These are phyloP conservation scores for Candida suzukii DNA, from an alignment of 805 yeast species.

Conservation along the genomic window DNA sequence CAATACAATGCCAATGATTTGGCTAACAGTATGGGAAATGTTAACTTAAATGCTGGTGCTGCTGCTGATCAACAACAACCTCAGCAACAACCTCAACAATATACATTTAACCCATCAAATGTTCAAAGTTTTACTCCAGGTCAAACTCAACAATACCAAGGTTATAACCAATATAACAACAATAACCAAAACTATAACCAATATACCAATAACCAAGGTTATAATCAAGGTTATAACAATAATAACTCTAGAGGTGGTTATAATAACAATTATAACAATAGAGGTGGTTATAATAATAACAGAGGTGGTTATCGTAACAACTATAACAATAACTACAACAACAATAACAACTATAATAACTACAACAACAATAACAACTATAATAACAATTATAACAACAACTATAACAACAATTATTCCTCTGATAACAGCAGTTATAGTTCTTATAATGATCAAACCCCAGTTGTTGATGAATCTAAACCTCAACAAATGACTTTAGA, in stretches of 20 bases:
- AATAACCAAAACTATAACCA: too few relatives aligned
- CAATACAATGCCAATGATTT: conserved; percentile 36
- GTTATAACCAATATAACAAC: conserved; percentile 10
- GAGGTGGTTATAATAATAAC: conserved; percentile 19
- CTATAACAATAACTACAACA: conserved; percentile 20
- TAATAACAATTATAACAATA: conserved; percentile 13
- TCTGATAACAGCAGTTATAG: conserved; percentile 16
- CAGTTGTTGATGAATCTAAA: conserved; percentile 9
- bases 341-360: conserved; percentile 19
- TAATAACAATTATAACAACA: conserved; percentile 18
- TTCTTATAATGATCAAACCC: conserved; percentile 9
- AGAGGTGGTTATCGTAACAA: conserved; percentile 13
- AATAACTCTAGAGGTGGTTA: conserved; percentile 5
- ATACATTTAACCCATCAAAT: conserved; percentile 40
- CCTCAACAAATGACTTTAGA: conserved; percentile 64
- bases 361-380: conserved; percentile 7
- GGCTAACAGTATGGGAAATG: conserved; percentile 36
- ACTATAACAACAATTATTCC: conserved; percentile 20
- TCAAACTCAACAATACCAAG: conserved; percentile 26
- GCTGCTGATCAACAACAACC: conserved; percentile 27
- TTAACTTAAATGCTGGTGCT: conserved; percentile 33
- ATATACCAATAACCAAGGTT: conserved; percentile 12
- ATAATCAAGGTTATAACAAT: conserved; percentile 3
- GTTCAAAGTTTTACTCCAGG: conserved; percentile 43
- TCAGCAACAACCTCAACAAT: neutral